A percentile compares a stretch with the other conserved stretches of the same genome.
These are phyloP conservation scores for Boletellus deceptivus DNA, from an alignment of 1,284 basidiomycete species.

Conservation along the genomic window DNA sequence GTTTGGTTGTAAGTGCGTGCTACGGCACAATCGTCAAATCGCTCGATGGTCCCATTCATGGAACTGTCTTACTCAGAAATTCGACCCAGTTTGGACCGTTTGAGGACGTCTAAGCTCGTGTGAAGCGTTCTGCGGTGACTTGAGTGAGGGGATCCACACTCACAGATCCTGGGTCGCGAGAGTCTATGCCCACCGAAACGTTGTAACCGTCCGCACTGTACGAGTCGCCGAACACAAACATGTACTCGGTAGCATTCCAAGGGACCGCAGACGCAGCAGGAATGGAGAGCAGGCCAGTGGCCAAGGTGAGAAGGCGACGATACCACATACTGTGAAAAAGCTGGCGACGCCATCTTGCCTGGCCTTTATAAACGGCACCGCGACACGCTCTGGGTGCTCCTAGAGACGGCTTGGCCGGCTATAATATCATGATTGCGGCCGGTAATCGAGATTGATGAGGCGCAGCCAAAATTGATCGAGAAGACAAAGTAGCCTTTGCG, in stretches of 20 bases:
- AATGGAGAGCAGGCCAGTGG: slow-evolving; percentile 6
- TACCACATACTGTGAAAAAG: slow-evolving; percentile 15
- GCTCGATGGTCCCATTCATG: neutral
- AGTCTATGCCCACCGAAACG: slow-evolving; percentile 55
- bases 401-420: too few species aligned
- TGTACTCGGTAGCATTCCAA: slow-evolving; percentile 45
- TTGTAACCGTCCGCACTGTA: slow-evolving; percentile 55
- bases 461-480: too few species aligned
- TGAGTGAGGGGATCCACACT: slow-evolving; percentile 17
- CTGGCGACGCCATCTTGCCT: neutral
- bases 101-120: slow-evolving; percentile 46
- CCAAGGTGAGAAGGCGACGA: slow-evolving; percentile 1
- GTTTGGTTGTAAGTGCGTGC: slow-evolving; percentile 54
- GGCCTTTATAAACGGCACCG: slow-evolving; percentile 5
- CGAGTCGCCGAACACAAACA: slow-evolving; percentile 61
- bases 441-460: too few species aligned
- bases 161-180: slow-evolving; percentile 53
- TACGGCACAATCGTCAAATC: slow-evolving; percentile 10
- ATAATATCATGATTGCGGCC: too few species aligned
- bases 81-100: slow-evolving; percentile 67
- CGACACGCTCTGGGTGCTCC: too few species aligned
- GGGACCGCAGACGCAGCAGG: slow-evolving; percentile 27
- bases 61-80: slow-evolving; percentile 42
- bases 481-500: too few species aligned
- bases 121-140: slow-evolving; percentile 5